Conservation (phyloP, 1,139 yeast genomes). For the Kodamaea fungicola region DNA sequence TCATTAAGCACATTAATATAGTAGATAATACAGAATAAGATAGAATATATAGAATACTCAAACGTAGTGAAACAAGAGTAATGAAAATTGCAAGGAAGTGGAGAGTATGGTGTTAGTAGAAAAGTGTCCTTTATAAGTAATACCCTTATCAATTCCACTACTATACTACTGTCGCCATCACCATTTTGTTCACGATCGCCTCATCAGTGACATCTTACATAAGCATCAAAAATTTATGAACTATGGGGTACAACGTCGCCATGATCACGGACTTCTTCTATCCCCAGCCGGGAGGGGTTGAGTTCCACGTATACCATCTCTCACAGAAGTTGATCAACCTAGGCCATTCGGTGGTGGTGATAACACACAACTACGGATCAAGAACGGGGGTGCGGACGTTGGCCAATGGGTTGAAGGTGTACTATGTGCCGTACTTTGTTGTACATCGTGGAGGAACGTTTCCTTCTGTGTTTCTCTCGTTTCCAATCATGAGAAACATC, state of each 20-base stretch:
- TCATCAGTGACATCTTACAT: neutral
- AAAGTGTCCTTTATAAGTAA: too few species aligned
- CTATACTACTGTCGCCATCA: too few species aligned
- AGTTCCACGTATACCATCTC: constrained; percentile 84
- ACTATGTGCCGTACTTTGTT: constrained; percentile 80
- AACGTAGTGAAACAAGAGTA: too few species aligned
- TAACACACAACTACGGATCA: constrained; percentile 85
- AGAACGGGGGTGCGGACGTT: constrained; percentile 78
- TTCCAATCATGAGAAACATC: constrained; percentile 82
- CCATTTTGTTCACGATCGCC: too few species aligned
- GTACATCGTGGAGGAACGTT: constrained; percentile 79
- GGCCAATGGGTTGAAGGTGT: constrained; percentile 89
- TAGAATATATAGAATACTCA: too few species aligned
- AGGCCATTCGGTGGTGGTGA: constrained; percentile 89
- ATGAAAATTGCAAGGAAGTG: too few species aligned
- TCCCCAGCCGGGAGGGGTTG: constrained; percentile 98
- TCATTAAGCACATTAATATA: too few species aligned
- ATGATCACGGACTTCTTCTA: constrained; percentile 97
- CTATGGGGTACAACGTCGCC: constrained; percentile 41
- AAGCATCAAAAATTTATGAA: neutral
- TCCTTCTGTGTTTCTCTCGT: constrained; percentile 85
- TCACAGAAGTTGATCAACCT: constrained; percentile 72
- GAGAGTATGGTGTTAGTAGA: too few species aligned
- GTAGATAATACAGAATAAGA: too few species aligned
- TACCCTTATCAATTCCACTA: too few species aligned